phyloP scores from a whole-genome alignment of 208 protist species.

The Leishmania tarentolae region DNA sequence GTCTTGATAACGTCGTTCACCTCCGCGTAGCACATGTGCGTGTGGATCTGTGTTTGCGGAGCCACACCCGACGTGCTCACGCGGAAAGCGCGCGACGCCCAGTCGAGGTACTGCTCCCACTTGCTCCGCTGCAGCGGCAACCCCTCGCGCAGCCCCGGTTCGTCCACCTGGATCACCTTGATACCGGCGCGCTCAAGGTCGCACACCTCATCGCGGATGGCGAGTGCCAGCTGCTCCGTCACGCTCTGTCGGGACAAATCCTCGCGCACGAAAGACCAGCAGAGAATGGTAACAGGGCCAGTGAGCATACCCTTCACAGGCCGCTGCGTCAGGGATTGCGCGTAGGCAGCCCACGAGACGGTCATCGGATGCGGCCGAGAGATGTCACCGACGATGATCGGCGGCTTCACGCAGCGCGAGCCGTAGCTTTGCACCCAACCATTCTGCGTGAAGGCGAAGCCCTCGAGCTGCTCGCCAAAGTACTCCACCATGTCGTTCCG shows the following conservation, averaged over 20 bases:
- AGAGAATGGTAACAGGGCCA: conserved; percentile 89
- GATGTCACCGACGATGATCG: conserved; percentile 88
- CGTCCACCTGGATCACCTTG: conserved; percentile 87
- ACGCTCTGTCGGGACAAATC: conserved; percentile 62
- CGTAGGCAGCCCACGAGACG: conserved; percentile 65
- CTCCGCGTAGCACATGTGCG: conserved; percentile 92
- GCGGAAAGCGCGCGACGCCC: conserved; percentile 78
- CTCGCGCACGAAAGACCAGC: conserved; percentile 89
- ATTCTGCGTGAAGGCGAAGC: conserved; percentile 83
- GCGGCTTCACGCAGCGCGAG: conserved; percentile 86
- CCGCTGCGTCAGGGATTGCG: conserved; percentile 68
- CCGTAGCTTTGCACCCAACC: conserved; percentile 90
- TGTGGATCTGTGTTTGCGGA: conserved; percentile 81
- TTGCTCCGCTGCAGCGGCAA: conserved; percentile 70
- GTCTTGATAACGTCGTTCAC: conserved; percentile 89
- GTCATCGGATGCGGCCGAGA: conserved; percentile 77
- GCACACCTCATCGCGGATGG: conserved; percentile 86
- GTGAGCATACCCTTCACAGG: conserved; percentile 93
- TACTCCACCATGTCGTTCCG: conserved; percentile 94
- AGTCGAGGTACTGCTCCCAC: conserved; percentile 79
- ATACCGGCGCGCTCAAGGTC: conserved; percentile 80
- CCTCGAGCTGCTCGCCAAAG: conserved; percentile 85
- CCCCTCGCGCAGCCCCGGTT: conserved; percentile 88
- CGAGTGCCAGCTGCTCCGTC: conserved; percentile 75
- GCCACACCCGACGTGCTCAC: conserved; percentile 55